These are phyloP conservation scores for Pterocarpus santalinus DNA, from an alignment of 306 rosid species.

Conservation along the genomic window DNA sequence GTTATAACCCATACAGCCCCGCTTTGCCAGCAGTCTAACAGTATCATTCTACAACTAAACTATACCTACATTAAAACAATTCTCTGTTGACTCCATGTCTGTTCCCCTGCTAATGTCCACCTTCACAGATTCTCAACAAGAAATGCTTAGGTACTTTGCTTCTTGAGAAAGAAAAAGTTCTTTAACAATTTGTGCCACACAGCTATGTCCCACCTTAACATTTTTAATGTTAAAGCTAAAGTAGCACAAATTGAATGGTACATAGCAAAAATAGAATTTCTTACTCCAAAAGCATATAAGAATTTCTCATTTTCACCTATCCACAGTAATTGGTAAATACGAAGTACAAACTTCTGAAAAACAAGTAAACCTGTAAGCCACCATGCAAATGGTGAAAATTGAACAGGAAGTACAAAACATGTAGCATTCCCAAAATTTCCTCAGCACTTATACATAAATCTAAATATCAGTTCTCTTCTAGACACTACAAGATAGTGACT, in stretches of 20 bases:
- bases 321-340: no score
- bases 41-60: constrained; percentile 11
- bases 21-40: neutral
- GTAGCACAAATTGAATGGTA: neutral
- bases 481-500: neutral
- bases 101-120: constrained; percentile 2
- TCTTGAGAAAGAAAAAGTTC: neutral
- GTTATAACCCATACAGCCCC: neutral
- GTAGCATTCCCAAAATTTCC: neutral
- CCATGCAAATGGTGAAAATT: no score
- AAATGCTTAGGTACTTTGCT: neutral
- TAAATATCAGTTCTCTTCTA: constrained; percentile 13
- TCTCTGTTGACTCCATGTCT: neutral
- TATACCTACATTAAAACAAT: neutral
- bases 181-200: neutral
- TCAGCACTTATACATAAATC: neutral
- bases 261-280: no score
- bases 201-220: neutral
- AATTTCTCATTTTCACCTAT: no score
- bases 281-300: no score
- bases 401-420: no score
- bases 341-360: no score
- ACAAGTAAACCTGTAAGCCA: no score
- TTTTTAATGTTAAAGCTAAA: neutral
- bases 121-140: constrained; percentile 3